A percentile compares a stretch with the other conserved stretches of the same genome.
Conservation (phyloP, 2,329 filamentous ascomycete genomes). For the Mollisiaceae sp. region DNA sequence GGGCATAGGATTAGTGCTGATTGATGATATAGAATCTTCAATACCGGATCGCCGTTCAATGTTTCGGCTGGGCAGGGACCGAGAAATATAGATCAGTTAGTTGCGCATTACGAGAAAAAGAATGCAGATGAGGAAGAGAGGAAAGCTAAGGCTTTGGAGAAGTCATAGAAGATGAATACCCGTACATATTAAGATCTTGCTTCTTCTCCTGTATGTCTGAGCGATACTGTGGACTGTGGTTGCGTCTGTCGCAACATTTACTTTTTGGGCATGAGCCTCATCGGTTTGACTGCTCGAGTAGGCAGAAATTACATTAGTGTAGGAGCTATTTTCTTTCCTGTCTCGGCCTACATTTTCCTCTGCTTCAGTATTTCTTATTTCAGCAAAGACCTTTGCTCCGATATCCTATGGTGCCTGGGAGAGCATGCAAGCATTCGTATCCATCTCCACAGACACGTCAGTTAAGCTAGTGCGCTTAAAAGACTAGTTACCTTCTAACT, state of each 20-base stretch:
- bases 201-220: background rate
- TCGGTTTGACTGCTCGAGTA: background rate
- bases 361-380: too few relatives aligned
- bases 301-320: background rate
- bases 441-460: too few relatives aligned
- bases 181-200: slow-evolving; percentile 28
- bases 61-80: slow-evolving; percentile 63
- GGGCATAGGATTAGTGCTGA: slow-evolving; percentile 10
- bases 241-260: too few relatives aligned
- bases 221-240: background rate
- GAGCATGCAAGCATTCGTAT: too few relatives aligned
- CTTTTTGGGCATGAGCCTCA: background rate
- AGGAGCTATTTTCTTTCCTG: background rate
- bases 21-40: slow-evolving; percentile 60
- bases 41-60: slow-evolving; percentile 66
- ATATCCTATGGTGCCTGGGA: too few relatives aligned
- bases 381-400: too few relatives aligned
- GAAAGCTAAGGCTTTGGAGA: slow-evolving; percentile 49
- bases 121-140: slow-evolving; percentile 60
- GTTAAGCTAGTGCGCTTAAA: too few relatives aligned
- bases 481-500: too few relatives aligned
- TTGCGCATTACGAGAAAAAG: slow-evolving; percentile 65
- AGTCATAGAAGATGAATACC: slow-evolving; percentile 30
- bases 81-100: slow-evolving; percentile 62
- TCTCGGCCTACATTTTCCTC: too few relatives aligned